Base-by-base conservation (phyloP, 306 rosid genomes). In the Vicia faba region DNA sequence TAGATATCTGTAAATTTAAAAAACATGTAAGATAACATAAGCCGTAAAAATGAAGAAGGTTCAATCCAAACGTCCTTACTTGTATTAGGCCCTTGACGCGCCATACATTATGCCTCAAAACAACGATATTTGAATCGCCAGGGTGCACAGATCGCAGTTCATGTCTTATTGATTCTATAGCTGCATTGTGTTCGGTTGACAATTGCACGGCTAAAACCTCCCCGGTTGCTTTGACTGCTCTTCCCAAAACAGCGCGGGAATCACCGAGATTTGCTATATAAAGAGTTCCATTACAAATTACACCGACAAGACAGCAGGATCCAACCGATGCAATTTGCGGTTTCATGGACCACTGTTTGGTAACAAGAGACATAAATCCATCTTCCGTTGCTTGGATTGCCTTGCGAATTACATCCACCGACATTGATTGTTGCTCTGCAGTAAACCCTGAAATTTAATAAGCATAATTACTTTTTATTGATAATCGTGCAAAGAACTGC, bases 301-400 rank as follows among this genome's bases (percentile, higher is more conserved):
- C 91, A 68, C 96, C 88, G 35, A 83, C 91, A 50, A 91, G 96
- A 84, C 91, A 89, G 72, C 97, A 91, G 4, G 97, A 91, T 11
- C 97, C 97, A 66, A 91, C 97, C 4, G 97, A 89, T 50, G 97
- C 97, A 59, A 91, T 85, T 71, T 91, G 97, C 16, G 97, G 88
- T 31, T 82, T 83, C 64, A 72, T 56, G 12, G 91, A 73, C 89
- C 91, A 88, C 64, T 91, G 89, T 66, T 64, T 80, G 8, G 91
- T 81, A 15, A 91, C 97, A 44, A 86, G 64, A 16, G 96, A 86
- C 67, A 68, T 49, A 75, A 91, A 91, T 14, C 91, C 97, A 5
- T 91, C 97, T 75, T 91, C 97, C 1, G 97, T 91, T 63, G 96
- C 97, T 80, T 86, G 91, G 66, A 88, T 71, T 74, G 97, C 97